Conservation (phyloP, 2,329 filamentous ascomycete genomes). For the Trichoderma arundinaceum region DNA sequence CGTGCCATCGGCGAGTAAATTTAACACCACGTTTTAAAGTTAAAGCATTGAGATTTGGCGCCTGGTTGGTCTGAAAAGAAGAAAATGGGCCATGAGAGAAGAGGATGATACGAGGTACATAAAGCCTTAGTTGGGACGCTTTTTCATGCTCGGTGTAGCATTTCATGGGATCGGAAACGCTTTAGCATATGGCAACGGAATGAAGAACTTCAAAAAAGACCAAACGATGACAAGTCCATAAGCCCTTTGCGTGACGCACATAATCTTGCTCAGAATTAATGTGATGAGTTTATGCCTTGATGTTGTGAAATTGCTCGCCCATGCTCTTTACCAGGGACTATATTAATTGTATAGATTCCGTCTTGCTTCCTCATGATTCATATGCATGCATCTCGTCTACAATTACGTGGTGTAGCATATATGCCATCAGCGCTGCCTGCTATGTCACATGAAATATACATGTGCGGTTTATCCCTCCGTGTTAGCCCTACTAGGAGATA, state of each 20-base stretch:
- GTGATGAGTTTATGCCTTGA: background rate
- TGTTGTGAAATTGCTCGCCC: background rate
- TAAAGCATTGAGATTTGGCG: slow-evolving; percentile 48
- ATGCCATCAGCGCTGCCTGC: background rate
- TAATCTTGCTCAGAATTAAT: background rate
- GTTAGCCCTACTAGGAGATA: background rate
- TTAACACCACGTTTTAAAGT: slow-evolving; percentile 41
- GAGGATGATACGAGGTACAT: slow-evolving; percentile 44
- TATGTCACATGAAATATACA: background rate
- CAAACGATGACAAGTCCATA: slow-evolving; percentile 21
- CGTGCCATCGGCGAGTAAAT: slow-evolving; percentile 62
- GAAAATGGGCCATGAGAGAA: slow-evolving; percentile 45
- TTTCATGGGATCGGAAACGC: slow-evolving; percentile 46
- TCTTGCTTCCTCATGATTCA: too few relatives aligned
- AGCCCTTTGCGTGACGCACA: slow-evolving; percentile 19
- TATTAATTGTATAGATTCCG: too few relatives aligned
- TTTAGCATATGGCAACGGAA: slow-evolving; percentile 49
- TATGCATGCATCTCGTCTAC: background rate
- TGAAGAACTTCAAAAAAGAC: slow-evolving; percentile 44
- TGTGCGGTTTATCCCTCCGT: background rate
- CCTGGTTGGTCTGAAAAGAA: slow-evolving; percentile 47
- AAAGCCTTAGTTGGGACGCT: slow-evolving; percentile 48
- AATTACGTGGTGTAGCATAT: background rate
- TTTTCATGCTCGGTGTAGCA: slow-evolving; percentile 50
- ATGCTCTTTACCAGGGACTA: background rate